Evolutionary conservation across 2,329 filamentous ascomycete species (phyloP), one percentile per base, ranked within the genome.

Genomic region (Coniochaeta pulveracea): DNA sequence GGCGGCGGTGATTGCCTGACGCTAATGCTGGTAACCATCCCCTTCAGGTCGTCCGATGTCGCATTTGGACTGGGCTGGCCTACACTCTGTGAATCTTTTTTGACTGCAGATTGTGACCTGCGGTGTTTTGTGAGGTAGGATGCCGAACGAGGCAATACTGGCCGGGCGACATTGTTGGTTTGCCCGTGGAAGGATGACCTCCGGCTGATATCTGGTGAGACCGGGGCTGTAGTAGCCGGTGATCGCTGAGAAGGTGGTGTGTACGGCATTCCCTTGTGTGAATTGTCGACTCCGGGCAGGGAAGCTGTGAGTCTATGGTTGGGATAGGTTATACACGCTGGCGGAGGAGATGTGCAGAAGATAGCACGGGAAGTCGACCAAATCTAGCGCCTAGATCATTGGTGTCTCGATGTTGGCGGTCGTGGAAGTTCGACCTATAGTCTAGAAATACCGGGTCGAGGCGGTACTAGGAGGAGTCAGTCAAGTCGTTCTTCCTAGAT

Each of bases 1-100:
- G 85, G 84, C n/a, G 84, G 80, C 11, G 85, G 85, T 30, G 86
- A 93, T 55, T 88, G 83, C 47, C 84, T 76, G 40, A 93, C 63
- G 57, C 76, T 84, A 54, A 64, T 64, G 51, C 64, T 68, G 35
- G 61, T 45, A 11, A 57, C 52, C 50, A 69, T 58, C 33, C 55
- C 50, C 49, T 64, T 63, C 25, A 69, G 48, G 40, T 68, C 61
- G 38, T 67, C 64, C 34, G 63, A 66, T 4, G 67, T 69, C 26
- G 61, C 58, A 39, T 62, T 60, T 15, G 65, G 65, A 17, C 64
- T 68, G 28, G 59, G 56, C 40, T 64, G 58, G 43, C 46, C 47
- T 37, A 53, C 44, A 39, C 35, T 40, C 32, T 44, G 35, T 23
- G 44, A 38, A 25, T 35, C n/a, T 17, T 22, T 11, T 5, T 40